Percentiles rank a stretch among this genome's conserved stretches.
Conservation (phyloP, 306 rosid species). For the Fagus crenata region DNA sequence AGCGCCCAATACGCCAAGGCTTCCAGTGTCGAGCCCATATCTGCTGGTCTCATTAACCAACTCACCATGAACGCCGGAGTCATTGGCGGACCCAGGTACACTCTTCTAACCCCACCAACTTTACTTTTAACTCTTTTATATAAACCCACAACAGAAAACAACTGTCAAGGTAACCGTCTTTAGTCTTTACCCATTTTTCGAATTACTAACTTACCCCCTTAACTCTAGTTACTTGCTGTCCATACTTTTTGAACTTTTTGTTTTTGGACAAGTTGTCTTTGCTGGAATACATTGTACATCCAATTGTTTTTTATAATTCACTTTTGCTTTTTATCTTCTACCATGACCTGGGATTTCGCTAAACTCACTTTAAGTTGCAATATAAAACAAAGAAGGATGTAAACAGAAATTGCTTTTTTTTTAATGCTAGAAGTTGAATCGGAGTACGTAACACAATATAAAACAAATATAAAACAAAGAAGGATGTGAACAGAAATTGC, state of each 20-base stretch:
- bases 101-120: not conserved
- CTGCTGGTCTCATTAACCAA: slow-evolving; percentile 74
- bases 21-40: slow-evolving; percentile 68
- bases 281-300: not conserved
- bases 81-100: slow-evolving; percentile 81
- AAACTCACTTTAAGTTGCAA: slow-evolving; percentile 13
- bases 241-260: no score
- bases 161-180: no score
- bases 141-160: no score
- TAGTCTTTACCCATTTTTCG: no score
- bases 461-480: no score
- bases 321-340: not conserved
- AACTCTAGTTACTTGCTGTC: no score
- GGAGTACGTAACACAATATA: not conserved
- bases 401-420: no score
- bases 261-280: not conserved
- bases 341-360: slow-evolving; percentile 30
- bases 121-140: no score
- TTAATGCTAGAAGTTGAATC: no score
- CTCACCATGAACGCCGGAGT: slow-evolving; percentile 83
- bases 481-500: no score
- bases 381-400: no score
- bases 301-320: not conserved
- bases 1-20: slow-evolving; percentile 63
- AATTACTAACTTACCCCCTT: no score